A percentile compares a stretch with the other conserved stretches of the same genome.
Conservation (phyloP, 208 protist species). For the Acanthamoeba quina region DNA sequence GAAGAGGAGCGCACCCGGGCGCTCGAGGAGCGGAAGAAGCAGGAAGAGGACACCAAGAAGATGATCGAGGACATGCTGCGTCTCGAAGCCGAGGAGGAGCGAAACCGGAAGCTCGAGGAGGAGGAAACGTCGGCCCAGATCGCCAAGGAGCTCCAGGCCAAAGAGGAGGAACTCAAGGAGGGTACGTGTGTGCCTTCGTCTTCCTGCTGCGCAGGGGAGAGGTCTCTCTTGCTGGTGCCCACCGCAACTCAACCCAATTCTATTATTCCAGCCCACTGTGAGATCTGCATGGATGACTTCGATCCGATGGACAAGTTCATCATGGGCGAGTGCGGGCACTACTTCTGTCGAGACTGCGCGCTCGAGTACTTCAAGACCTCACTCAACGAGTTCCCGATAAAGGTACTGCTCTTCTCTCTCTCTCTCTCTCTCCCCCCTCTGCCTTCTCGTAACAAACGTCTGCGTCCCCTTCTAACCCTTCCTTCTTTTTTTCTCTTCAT, state of each 20-base stretch:
- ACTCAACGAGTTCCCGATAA: conserved; percentile 65
- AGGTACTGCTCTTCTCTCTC: neutral
- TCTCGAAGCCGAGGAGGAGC: conserved; percentile 24
- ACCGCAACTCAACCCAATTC: neutral
- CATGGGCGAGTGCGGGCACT: conserved; percentile 57
- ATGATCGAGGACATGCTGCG: conserved; percentile 51
- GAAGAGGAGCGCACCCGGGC: conserved; percentile 21
- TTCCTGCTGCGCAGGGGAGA: neutral
- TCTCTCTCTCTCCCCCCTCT: neutral
- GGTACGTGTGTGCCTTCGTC: neutral
- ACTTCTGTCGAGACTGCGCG: conserved; percentile 64
- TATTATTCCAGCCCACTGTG: neutral
- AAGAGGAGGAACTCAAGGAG: conserved; percentile 67
- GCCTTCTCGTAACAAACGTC: no score
- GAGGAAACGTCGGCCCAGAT: conserved; percentile 39
- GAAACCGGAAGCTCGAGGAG: neutral
- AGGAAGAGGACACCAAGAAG: conserved; percentile 10
- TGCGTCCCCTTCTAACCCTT: no score
- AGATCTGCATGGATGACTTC: conserved; percentile 67
- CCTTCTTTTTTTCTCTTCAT: no score
- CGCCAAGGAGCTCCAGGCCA: conserved; percentile 49
- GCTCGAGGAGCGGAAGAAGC: neutral
- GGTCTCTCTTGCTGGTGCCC: neutral
- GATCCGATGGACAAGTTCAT: conserved; percentile 72
- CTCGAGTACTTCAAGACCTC: conserved; percentile 47